phyloP scores from a whole-genome alignment of 192 early-diverging fungal genomes.

The Coemansia sp. region DNA sequence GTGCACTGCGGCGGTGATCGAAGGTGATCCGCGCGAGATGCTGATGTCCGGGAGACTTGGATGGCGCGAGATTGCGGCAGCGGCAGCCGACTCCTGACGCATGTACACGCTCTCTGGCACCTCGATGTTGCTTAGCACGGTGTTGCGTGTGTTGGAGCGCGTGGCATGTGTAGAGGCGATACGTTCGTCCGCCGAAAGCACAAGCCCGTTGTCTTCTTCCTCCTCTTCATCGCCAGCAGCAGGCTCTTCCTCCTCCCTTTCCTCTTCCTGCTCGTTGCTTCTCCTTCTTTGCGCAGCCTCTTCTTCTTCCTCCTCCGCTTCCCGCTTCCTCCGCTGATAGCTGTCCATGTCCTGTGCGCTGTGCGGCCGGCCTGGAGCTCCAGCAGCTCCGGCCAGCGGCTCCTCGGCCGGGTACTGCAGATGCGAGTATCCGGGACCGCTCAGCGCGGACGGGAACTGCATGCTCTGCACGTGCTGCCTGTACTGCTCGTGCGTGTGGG shows the following conservation, averaged over 20 bases:
- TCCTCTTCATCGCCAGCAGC: background rate
- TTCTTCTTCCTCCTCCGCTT: background rate
- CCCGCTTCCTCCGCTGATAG: background rate
- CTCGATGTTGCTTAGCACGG: slow-evolving; percentile 28
- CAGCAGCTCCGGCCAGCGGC: background rate
- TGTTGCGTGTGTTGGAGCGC: slow-evolving; percentile 19
- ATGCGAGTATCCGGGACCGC: slow-evolving; percentile 27
- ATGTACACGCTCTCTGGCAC: slow-evolving; percentile 10
- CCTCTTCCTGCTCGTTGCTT: background rate
- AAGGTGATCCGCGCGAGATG: background rate
- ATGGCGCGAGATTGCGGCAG: slow-evolving; percentile 17
- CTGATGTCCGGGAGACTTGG: slow-evolving; percentile 15
- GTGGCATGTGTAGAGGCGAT: slow-evolving; percentile 22
- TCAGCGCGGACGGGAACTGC: slow-evolving; percentile 27
- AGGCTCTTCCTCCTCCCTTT: background rate
- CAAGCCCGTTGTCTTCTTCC: slow-evolving; percentile 20
- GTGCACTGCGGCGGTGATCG: slow-evolving; percentile 3
- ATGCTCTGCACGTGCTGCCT: slow-evolving; percentile 33
- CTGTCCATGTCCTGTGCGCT: slow-evolving; percentile 33
- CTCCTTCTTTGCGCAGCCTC: background rate
- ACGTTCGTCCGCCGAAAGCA: slow-evolving; percentile 29
- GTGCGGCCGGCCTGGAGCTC: slow-evolving; percentile 5
- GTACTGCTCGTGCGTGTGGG: slow-evolving; percentile 23
- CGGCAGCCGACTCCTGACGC: background rate
- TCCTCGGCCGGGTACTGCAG: slow-evolving; percentile 9